Conservation (phyloP, 805 yeast genomes). For the Komagataella ulmi region DNA sequence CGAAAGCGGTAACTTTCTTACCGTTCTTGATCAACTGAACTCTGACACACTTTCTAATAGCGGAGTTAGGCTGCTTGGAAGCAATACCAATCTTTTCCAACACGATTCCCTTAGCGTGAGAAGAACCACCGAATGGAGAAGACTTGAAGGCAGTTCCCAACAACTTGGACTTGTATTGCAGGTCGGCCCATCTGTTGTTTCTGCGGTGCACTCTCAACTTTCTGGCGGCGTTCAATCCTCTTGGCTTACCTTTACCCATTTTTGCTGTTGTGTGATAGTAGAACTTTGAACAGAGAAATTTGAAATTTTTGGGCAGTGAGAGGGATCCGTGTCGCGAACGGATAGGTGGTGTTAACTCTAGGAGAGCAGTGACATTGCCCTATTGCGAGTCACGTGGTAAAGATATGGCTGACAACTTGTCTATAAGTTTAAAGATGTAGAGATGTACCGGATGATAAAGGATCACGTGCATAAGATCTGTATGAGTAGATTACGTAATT, state of each 20-base stretch:
- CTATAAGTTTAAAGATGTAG: neutral
- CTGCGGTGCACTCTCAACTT: slow-evolving; percentile 99
- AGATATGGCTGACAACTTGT: no score
- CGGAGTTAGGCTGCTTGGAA: slow-evolving; percentile 99
- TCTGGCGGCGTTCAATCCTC: slow-evolving; percentile 99
- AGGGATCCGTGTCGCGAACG: neutral
- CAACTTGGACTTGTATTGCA: slow-evolving; percentile 95
- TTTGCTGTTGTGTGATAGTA: slow-evolving; percentile 20
- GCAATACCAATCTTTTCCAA: slow-evolving; percentile 99
- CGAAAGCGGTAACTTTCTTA: slow-evolving; percentile 99
- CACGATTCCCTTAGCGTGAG: slow-evolving; percentile 99
- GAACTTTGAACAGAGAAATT: slow-evolving; percentile 1
- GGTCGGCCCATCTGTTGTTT: slow-evolving; percentile 99
- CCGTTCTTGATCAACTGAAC: slow-evolving; percentile 99
- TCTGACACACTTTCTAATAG: slow-evolving; percentile 99
- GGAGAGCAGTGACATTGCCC: neutral
- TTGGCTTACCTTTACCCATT: slow-evolving; percentile 99
- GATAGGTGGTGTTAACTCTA: neutral
- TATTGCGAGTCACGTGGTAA: neutral
- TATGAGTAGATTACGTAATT: no score
- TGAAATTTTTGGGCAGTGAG: neutral
- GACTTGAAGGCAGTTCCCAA: slow-evolving; percentile 99
- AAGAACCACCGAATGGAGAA: slow-evolving; percentile 99
- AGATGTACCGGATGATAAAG: neutral
- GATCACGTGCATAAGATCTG: neutral